Conservation (phyloP, 805 yeast genomes). For the Candida golubevii region DNA sequence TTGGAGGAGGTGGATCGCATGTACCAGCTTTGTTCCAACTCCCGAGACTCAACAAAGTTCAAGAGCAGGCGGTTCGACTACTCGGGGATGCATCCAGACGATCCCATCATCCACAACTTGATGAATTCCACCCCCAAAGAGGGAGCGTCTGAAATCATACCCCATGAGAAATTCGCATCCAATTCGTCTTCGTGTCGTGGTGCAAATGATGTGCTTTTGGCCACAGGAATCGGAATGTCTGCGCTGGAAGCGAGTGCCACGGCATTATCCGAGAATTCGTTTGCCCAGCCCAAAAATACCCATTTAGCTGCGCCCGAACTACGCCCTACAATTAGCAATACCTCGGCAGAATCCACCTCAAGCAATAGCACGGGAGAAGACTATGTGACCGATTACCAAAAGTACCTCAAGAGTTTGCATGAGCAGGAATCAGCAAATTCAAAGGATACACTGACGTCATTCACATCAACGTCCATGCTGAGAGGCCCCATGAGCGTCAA, state of each 20-base stretch:
- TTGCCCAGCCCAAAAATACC: neutral
- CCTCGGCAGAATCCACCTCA: constrained; percentile 6
- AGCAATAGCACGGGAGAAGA: constrained; percentile 4
- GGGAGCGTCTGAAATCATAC: constrained; percentile 9
- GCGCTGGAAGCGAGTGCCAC: neutral
- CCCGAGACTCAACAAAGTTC: constrained; percentile 48
- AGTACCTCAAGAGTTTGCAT: constrained; percentile 16
- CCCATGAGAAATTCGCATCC: constrained; percentile 11
- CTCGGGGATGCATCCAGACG: constrained; percentile 10
- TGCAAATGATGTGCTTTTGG: constrained; percentile 5
- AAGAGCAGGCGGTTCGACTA: constrained; percentile 34
- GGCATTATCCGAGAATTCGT: neutral
- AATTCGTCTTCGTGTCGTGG: constrained; percentile 18
- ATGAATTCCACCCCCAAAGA: constrained; percentile 15
- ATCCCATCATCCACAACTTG: constrained; percentile 9
- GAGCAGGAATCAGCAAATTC: constrained; percentile 12
- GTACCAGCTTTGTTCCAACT: constrained; percentile 56
- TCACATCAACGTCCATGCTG: constrained; percentile 14
- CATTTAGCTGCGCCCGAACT: neutral
- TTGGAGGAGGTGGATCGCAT: constrained; percentile 80
- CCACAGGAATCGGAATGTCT: neutral
- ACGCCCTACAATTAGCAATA: constrained; percentile 4
- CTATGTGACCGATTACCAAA: constrained; percentile 18
- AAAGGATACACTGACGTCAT: constrained; percentile 16
- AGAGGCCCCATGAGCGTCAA: constrained; percentile 14